Evolutionary conservation across 306 rosid genomes (phyloP).

Genomic region (Inga oerstediana): DNA sequence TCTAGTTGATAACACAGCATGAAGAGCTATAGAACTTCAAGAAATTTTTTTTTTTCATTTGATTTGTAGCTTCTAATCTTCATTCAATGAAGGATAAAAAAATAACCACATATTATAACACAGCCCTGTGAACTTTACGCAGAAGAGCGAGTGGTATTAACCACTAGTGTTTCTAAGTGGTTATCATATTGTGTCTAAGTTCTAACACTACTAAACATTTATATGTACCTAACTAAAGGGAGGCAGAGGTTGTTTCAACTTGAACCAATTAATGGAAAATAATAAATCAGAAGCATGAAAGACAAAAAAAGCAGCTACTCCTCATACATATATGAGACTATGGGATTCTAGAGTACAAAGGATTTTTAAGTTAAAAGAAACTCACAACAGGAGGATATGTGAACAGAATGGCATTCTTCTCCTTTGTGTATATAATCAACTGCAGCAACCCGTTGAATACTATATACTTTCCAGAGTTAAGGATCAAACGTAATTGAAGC

Average conservation of each 20-base stretch:
- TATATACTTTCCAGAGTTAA: slow-evolving; percentile 79
- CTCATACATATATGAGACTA: slow-evolving; percentile 9
- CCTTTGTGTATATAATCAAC: slow-evolving; percentile 80
- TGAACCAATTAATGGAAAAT: slow-evolving; percentile 8
- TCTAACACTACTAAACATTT: neutral
- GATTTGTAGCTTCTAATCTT: neutral
- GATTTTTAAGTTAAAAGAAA: slow-evolving; percentile 16
- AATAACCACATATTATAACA: neutral
- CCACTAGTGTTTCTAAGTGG: slow-evolving; percentile 8
- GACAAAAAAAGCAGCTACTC: slow-evolving; percentile 5
- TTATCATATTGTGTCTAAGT: slow-evolving; percentile 4
- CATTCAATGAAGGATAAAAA: neutral
- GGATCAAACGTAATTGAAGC: slow-evolving; percentile 42
- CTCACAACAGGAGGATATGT: slow-evolving; percentile 85
- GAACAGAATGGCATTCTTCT: slow-evolving; percentile 86
- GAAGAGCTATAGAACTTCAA: neutral
- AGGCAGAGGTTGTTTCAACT: neutral
- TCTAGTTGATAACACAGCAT: neutral
- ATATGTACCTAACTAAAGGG: neutral
- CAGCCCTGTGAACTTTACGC: neutral
- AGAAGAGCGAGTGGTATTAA: neutral
- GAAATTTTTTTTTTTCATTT: neutral
- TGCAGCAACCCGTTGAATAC: slow-evolving; percentile 84
- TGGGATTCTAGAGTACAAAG: neutral
- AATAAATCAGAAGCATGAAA: slow-evolving; percentile 1